Conservation (phyloP, 805 yeast species). For the Ogataea angusta region DNA sequence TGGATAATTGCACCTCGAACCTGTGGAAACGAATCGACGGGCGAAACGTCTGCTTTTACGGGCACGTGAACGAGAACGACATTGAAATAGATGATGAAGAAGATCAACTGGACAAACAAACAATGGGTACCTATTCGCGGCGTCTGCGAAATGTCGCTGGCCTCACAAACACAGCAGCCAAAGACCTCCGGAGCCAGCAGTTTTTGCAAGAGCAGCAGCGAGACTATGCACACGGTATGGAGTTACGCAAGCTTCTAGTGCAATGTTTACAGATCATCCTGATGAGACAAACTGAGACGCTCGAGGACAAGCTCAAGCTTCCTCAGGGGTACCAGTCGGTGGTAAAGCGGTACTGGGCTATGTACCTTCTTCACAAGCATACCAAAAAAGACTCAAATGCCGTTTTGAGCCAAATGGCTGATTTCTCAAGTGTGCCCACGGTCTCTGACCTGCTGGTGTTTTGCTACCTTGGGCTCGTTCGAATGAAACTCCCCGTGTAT, state of each 20-base stretch:
- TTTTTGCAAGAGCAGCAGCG: slow-evolving; percentile 12
- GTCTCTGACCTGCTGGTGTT: slow-evolving; percentile 33
- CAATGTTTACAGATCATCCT: slow-evolving; percentile 38
- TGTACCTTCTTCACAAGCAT: slow-evolving; percentile 12
- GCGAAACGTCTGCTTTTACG: slow-evolving; percentile 78
- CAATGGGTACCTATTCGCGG: slow-evolving; percentile 51
- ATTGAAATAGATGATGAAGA: slow-evolving; percentile 79
- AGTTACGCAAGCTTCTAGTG: slow-evolving; percentile 17
- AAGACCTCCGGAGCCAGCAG: slow-evolving; percentile 11
- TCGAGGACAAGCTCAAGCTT: slow-evolving; percentile 32
- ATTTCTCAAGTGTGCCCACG: slow-evolving; percentile 13
- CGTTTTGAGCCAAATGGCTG: slow-evolving; percentile 1
- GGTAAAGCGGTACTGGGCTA: slow-evolving; percentile 35
- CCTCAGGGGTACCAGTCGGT: slow-evolving; percentile 14
- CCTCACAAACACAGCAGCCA: slow-evolving; percentile 25
- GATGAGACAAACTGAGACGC: slow-evolving; percentile 42
- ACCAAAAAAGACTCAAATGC: slow-evolving; percentile 1
- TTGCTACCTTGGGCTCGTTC: slow-evolving; percentile 49
- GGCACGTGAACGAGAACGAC: slow-evolving; percentile 84
- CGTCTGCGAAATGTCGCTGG: slow-evolving; percentile 49
- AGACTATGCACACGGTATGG: slow-evolving; percentile 24
- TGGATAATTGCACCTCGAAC: slow-evolving; percentile 80
- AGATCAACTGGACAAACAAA: slow-evolving; percentile 63
- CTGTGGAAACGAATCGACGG: slow-evolving; percentile 76
- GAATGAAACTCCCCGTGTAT: slow-evolving; percentile 49